Evolutionary conservation across 2,329 filamentous ascomycete genomes (phyloP).

Genomic region (Stagonosporopsis rhizophila): DNA sequence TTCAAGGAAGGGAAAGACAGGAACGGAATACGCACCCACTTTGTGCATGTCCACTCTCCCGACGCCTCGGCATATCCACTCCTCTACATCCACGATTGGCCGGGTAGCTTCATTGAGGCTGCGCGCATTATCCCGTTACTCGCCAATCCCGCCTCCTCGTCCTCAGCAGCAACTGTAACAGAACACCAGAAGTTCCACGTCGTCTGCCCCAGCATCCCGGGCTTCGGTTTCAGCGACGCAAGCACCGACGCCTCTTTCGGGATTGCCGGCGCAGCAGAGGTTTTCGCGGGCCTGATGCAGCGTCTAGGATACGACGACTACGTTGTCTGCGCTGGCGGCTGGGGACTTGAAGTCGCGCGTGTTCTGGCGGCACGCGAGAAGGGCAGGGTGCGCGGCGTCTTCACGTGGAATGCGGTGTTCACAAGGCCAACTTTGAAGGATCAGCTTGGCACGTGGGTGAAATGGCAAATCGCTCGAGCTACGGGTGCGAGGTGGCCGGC

Average conservation of each 20-base stretch:
- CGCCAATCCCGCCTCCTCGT: conserved; percentile 53
- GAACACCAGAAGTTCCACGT: conserved; percentile 63
- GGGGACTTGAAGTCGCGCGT: conserved; percentile 54
- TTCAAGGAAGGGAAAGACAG: neutral
- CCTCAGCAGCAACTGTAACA: neutral
- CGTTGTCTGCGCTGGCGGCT: conserved; percentile 63
- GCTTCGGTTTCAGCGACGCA: conserved; percentile 71
- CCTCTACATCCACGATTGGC: conserved; percentile 70
- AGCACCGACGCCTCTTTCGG: conserved; percentile 59
- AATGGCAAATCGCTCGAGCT: conserved; percentile 61
- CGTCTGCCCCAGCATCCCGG: conserved; percentile 71
- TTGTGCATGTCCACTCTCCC: conserved; percentile 66
- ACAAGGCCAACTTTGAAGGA: conserved; percentile 56
- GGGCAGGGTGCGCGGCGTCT: conserved; percentile 64
- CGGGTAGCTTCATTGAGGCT: conserved; percentile 68
- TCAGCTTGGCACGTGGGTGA: conserved; percentile 60
- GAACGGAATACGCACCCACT: conserved; percentile 64
- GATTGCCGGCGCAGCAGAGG: conserved; percentile 61
- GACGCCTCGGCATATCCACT: conserved; percentile 65
- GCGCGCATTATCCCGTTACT: conserved; percentile 63
- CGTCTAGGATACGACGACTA: conserved; percentile 66
- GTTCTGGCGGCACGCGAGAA: conserved; percentile 58
- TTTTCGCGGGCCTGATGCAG: conserved; percentile 67
- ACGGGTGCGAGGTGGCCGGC: conserved; percentile 51
- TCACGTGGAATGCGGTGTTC: conserved; percentile 67